Evolutionary conservation across 805 yeast genomes (phyloP), one percentile per base, ranked within the genome.

Genomic region (Priceomyces melissophilus): DNA sequence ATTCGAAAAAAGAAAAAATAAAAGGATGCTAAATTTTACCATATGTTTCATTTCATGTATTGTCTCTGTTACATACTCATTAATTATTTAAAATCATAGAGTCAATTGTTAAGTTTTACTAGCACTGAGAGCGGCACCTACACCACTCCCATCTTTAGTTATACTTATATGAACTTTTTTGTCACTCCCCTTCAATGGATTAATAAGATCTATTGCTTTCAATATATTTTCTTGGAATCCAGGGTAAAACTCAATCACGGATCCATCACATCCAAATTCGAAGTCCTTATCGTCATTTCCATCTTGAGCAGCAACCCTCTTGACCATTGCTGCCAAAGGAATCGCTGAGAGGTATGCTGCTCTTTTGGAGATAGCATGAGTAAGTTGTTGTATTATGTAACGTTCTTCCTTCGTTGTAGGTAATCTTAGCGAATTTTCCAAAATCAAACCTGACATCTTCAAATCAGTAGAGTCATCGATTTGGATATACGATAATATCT

Each of bases 71-170:
- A n/a, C n/a, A n/a, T n/a, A n/a, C n/a, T n/a, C n/a, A n/a, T n/a
- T n/a, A n/a, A n/a, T n/a, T n/a, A n/a, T n/a, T n/a, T n/a, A n/a
- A n/a, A n/a, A n/a, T n/a, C n/a, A n/a, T n/a, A n/a, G n/a, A n/a
- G n/a, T n/a, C n/a, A n/a, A n/a, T n/a, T n/a, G n/a, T 29, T 29
- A 34, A 11, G 60, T 57, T 15, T 57, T 50, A 48, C 70, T 58
- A 9, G 96, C 97, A 69, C 96, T 87, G 46, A 91, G 71, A 2
- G 98, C 98, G 35, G 97, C 98, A 49, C 99, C 99, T 33, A 90
- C 96, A 45, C 96, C 96, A 42, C 95, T 84, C 35, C 98, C 98
- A 57, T 93, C 98, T 61, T 87, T 87, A 25, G 97, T 93, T 50
- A 90, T 82, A 47, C 81, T 81, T 46, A 91, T 68, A 52, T 81